These are phyloP conservation scores for Cyclocybe cylindracea DNA, from an alignment of 768 basidiomycete species.

Conservation along the genomic window DNA sequence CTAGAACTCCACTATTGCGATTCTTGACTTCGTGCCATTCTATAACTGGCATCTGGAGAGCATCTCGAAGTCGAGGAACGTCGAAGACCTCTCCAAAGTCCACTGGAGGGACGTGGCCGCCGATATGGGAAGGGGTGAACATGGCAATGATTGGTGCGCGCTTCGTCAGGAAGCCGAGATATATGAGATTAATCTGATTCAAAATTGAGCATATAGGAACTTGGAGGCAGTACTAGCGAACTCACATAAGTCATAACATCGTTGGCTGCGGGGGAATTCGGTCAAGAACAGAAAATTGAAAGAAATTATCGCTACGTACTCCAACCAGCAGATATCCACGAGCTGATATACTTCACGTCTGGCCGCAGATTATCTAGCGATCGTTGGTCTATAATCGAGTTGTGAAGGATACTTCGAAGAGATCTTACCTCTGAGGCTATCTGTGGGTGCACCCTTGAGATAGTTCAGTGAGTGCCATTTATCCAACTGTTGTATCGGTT, in stretches of 20 bases:
- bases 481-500: constrained; percentile 4
- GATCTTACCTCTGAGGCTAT: constrained; percentile 53
- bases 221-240: neutral
- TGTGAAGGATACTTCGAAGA: neutral
- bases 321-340: constrained; percentile 81
- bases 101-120: constrained; percentile 46
- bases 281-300: constrained; percentile 35
- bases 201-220: neutral
- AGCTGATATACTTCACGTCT: constrained; percentile 66
- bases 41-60: constrained; percentile 47
- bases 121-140: constrained; percentile 61
- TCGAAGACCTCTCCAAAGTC: constrained; percentile 65
- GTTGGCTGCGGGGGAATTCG: constrained; percentile 62
- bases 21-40: constrained; percentile 70
- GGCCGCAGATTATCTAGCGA: constrained; percentile 61
- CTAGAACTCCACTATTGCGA: constrained; percentile 34
- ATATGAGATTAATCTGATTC: constrained; percentile 53
- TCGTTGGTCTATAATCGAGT: neutral
- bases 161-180: constrained; percentile 57
- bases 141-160: constrained; percentile 59
- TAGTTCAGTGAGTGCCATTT: constrained; percentile 17
- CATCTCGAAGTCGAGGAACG: constrained; percentile 47
- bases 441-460: constrained; percentile 53
- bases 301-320: constrained; percentile 41
- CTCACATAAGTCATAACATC: constrained; percentile 75